Evolutionary conservation across 139 green algal species (phyloP).

Genomic region (Ulvella scutata): DNA sequence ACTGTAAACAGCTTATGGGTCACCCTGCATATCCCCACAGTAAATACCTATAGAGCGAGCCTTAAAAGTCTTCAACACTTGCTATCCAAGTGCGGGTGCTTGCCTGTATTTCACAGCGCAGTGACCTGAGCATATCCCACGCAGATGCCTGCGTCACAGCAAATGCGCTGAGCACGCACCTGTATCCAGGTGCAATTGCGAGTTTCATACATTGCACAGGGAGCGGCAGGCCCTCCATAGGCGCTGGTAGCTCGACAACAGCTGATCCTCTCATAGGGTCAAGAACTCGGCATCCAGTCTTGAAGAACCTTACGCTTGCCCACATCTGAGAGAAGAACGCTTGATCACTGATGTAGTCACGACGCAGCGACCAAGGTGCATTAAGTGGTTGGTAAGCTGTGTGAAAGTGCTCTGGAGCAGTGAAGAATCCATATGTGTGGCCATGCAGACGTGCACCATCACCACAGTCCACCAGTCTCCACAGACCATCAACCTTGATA

Average conservation of each 20-base stretch:
- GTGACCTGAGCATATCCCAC: too few relatives aligned
- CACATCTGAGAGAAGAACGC: slow-evolving; percentile 5
- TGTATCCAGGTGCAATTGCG: neutral
- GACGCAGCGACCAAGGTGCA: slow-evolving; percentile 35
- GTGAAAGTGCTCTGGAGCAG: slow-evolving; percentile 27
- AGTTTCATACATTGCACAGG: neutral
- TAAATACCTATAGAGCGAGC: too few relatives aligned
- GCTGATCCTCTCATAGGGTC: neutral
- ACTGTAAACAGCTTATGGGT: neutral
- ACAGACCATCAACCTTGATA: slow-evolving; percentile 21
- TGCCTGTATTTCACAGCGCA: too few relatives aligned
- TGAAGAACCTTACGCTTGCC: neutral
- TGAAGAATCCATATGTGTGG: slow-evolving; percentile 24
- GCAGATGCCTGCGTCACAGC: too few relatives aligned
- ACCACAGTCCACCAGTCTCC: slow-evolving; percentile 39
- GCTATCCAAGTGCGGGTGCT: too few relatives aligned
- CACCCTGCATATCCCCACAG: neutral
- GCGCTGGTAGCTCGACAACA: neutral
- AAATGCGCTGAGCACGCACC: too few relatives aligned
- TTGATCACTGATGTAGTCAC: neutral
- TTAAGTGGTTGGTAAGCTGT: slow-evolving; percentile 34
- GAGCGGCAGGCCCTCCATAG: neutral
- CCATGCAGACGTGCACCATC: slow-evolving; percentile 14
- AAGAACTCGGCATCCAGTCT: neutral
- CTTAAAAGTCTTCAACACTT: too few relatives aligned